phyloP scores from a whole-genome alignment of 2,329 filamentous ascomycete species.

The Elsinoe ampelina region DNA sequence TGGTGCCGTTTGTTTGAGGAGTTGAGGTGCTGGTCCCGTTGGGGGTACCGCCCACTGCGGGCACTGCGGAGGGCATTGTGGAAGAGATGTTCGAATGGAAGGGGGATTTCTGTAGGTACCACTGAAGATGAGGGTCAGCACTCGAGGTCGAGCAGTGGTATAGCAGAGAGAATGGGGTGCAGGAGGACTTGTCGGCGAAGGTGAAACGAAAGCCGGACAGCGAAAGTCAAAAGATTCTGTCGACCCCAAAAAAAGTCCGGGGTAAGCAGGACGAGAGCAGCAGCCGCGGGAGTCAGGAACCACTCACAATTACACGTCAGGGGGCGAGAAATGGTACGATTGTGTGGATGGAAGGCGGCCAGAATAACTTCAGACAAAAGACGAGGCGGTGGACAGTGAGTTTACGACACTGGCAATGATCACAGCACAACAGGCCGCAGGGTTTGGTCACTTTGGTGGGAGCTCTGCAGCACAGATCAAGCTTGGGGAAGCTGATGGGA shows the following conservation, averaged over 20 bases:
- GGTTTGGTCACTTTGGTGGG: not conserved
- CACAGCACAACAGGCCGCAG: not conserved
- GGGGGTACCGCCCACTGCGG: constrained; percentile 19
- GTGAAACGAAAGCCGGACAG: constrained; percentile 13
- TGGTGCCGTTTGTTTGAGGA: constrained; percentile 32
- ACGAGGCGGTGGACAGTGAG: not conserved
- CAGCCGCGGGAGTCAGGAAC: not conserved
- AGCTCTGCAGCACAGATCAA: constrained; percentile 9
- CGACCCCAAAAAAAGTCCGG: constrained; percentile 15
- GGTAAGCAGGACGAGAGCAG: not conserved
- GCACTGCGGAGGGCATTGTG: constrained; percentile 38
- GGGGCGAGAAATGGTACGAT: constrained; percentile 1
- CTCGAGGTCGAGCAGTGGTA: not conserved
- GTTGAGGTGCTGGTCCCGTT: constrained; percentile 23
- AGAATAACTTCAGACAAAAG: not conserved
- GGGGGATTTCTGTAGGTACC: not conserved
- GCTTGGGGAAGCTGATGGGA: not conserved
- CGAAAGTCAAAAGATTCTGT: constrained; percentile 12
- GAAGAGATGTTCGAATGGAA: not conserved
- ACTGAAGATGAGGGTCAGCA: not conserved
- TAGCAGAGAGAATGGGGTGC: not conserved
- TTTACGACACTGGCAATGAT: not conserved
- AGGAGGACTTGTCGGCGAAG: constrained; percentile 9
- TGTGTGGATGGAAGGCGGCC: not conserved
- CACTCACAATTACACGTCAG: not conserved